These are phyloP conservation scores for Didymella segeticola DNA, from an alignment of 2,329 filamentous ascomycete species.

Conservation along the genomic window DNA sequence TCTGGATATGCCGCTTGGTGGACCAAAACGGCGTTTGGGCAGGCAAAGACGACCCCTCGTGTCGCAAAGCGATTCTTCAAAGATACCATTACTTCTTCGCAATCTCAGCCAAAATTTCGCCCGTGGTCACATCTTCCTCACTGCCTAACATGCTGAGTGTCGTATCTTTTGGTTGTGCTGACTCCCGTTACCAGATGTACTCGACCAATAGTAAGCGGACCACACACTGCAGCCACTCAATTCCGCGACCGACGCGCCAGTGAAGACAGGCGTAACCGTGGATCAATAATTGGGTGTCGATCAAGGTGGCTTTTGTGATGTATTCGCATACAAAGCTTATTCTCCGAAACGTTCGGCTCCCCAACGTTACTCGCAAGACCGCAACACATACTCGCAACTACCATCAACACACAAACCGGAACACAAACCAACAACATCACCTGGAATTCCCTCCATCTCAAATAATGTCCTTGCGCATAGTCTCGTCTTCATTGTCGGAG, in stretches of 20 bases:
- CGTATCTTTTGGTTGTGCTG: not conserved
- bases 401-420: not conserved
- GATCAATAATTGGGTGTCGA: not conserved
- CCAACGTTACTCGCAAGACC: slow-evolving; percentile 1
- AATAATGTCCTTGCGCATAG: slow-evolving; percentile 1
- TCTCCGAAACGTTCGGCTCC: slow-evolving; percentile 8
- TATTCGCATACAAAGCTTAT: not conserved
- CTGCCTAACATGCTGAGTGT: not conserved
- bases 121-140: not conserved
- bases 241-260: not conserved
- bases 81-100: slow-evolving; percentile 23
- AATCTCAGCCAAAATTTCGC: slow-evolving; percentile 1
- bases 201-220: not conserved
- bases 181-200: not conserved
- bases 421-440: not conserved
- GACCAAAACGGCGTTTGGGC: slow-evolving; percentile 16
- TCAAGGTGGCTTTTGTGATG: not conserved
- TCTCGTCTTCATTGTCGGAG: not conserved
- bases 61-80: slow-evolving; percentile 17
- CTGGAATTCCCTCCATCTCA: not conserved
- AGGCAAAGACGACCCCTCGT: slow-evolving; percentile 10
- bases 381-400: not conserved
- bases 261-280: not conserved
- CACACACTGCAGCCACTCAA: not conserved
- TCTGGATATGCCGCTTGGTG: slow-evolving; percentile 9